phyloP scores from a whole-genome alignment of 805 yeast species.

The Yarrowia yakushimensis region DNA sequence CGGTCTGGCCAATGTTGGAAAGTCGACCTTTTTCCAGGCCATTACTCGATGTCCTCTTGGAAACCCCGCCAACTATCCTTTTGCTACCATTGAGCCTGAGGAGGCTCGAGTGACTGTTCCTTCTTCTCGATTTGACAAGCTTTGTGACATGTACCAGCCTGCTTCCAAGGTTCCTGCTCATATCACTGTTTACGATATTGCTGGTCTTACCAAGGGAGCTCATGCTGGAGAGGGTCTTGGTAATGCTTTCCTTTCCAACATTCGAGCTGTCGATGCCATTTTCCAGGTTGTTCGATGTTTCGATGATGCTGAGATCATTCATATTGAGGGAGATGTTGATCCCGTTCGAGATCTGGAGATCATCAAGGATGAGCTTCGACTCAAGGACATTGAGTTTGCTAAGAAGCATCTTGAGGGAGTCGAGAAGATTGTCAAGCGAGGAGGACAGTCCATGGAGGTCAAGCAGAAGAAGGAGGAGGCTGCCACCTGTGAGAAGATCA shows the following conservation, averaged over 20 bases:
- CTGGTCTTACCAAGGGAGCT: slow-evolving; percentile 97
- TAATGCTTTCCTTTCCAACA: slow-evolving; percentile 93
- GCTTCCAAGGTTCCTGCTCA: slow-evolving; percentile 86
- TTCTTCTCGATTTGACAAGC: slow-evolving; percentile 77
- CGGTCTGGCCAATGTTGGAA: slow-evolving; percentile 89
- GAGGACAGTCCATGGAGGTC: slow-evolving; percentile 84
- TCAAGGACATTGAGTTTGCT: slow-evolving; percentile 95
- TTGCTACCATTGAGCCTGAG: slow-evolving; percentile 97
- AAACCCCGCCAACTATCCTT: slow-evolving; percentile 96
- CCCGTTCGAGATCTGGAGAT: slow-evolving; percentile 94
- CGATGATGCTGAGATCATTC: slow-evolving; percentile 96
- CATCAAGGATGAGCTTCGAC: slow-evolving; percentile 84
- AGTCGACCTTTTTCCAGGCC: slow-evolving; percentile 96
- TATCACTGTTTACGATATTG: slow-evolving; percentile 92
- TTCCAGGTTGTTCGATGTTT: slow-evolving; percentile 97
- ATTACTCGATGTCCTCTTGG: slow-evolving; percentile 90
- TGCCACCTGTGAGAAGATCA: slow-evolving; percentile 66
- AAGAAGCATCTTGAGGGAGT: slow-evolving; percentile 75
- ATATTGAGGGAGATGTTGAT: slow-evolving; percentile 93
- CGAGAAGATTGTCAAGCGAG: slow-evolving; percentile 77
- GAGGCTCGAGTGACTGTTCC: slow-evolving; percentile 96
- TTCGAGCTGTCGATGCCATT: slow-evolving; percentile 95
- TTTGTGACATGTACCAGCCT: slow-evolving; percentile 71
- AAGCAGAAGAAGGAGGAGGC: slow-evolving; percentile 86
- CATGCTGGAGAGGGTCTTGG: slow-evolving; percentile 97